phyloP scores from a whole-genome alignment of 2,329 filamentous ascomycete species.

The Emmonsia crescens region DNA sequence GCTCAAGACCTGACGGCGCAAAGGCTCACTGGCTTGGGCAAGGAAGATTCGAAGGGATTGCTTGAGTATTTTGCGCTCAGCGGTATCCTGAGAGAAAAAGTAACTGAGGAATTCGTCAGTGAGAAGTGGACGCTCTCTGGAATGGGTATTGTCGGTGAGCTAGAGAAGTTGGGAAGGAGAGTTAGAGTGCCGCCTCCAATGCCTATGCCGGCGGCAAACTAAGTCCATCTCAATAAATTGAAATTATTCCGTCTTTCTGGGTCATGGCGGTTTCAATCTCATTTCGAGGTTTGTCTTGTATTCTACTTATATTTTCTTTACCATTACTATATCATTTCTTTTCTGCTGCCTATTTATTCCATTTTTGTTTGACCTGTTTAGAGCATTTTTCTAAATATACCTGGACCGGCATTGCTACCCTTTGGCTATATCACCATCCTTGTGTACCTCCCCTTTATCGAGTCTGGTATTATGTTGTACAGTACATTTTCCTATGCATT shows the following conservation, averaged over 20 bases:
- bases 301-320: not conserved
- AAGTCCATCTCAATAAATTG: not conserved
- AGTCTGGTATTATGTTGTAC: not conserved
- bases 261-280: not conserved
- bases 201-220: not conserved
- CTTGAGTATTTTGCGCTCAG: conserved; percentile 92
- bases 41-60: conserved; percentile 62
- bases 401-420: not conserved
- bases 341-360: not conserved
- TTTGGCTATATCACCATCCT: not conserved
- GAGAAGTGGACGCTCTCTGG: conserved; percentile 80
- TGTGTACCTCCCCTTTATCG: not conserved
- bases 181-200: conserved; percentile 21
- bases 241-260: not conserved
- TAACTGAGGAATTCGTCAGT: conserved; percentile 60
- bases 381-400: not conserved
- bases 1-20: conserved; percentile 36
- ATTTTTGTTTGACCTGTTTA: not conserved
- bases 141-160: conserved; percentile 71
- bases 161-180: conserved; percentile 57
- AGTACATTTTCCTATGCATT: not conserved
- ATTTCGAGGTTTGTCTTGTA: not conserved
- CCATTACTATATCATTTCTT: not conserved
- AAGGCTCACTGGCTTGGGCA: conserved; percentile 57
- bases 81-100: conserved; percentile 59